Conservation (phyloP, 768 basidiomycete genomes). For the Boletellus ananas region DNA sequence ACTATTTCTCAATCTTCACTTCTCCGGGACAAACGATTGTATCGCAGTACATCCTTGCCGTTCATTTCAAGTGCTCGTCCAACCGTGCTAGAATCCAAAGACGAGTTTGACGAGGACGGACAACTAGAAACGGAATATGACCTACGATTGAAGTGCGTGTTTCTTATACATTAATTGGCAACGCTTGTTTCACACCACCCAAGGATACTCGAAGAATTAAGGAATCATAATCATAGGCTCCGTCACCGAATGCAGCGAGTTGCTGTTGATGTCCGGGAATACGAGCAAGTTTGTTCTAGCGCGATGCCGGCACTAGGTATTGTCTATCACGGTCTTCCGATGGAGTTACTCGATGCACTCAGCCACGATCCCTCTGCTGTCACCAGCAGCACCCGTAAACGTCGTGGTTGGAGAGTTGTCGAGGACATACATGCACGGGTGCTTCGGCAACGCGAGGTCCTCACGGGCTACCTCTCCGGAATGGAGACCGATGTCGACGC, state of each 20-base stretch:
- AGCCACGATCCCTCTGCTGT: slow-evolving; percentile 77
- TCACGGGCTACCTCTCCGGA: slow-evolving; percentile 43
- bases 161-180: not conserved
- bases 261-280: slow-evolving; percentile 59
- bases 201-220: slow-evolving; percentile 60
- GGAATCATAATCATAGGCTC: slow-evolving; percentile 60
- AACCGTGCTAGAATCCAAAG: slow-evolving; percentile 34
- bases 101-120: slow-evolving; percentile 45
- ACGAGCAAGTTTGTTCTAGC: slow-evolving; percentile 54
- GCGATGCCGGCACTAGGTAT: slow-evolving; percentile 48
- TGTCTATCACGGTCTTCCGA: slow-evolving; percentile 48
- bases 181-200: not conserved
- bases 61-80: slow-evolving; percentile 15
- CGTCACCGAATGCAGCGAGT: slow-evolving; percentile 68
- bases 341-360: slow-evolving; percentile 69
- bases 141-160: slow-evolving; percentile 25
- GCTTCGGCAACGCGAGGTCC: slow-evolving; percentile 53
- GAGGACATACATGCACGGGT: slow-evolving; percentile 72
- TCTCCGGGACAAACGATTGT: slow-evolving; percentile 5
- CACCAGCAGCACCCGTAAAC: slow-evolving; percentile 57
- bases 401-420: slow-evolving; percentile 65
- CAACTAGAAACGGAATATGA: slow-evolving; percentile 54
- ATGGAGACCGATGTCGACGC: slow-evolving; percentile 1
- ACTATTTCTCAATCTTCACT: not conserved
- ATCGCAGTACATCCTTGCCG: slow-evolving; percentile 38